phyloP scores from a whole-genome alignment of 2,329 filamentous ascomycete species.

The Pseudogymnoascus sp. region DNA sequence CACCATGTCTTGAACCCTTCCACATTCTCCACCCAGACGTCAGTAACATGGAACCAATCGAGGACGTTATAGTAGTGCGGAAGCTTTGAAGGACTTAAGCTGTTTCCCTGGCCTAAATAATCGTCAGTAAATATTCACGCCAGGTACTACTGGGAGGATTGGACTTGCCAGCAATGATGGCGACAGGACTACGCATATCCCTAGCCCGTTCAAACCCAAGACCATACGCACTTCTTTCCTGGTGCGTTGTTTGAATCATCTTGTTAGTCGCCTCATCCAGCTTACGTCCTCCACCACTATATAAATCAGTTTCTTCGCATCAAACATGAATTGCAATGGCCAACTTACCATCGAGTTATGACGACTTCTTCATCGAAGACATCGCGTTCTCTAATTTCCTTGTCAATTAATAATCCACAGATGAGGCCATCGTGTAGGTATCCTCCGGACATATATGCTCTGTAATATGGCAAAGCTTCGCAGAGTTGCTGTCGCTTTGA shows the following conservation, averaged over 20 bases:
- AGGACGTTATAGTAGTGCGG: slow-evolving; percentile 58
- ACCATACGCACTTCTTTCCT: slow-evolving; percentile 33
- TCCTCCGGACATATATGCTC: slow-evolving; percentile 51
- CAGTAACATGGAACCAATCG: slow-evolving; percentile 60
- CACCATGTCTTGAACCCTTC: slow-evolving; percentile 36
- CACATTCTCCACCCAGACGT: slow-evolving; percentile 59
- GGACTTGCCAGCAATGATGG: slow-evolving; percentile 45
- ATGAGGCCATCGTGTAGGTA: slow-evolving; percentile 46
- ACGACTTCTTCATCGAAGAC: slow-evolving; percentile 54
- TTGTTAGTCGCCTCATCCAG: slow-evolving; percentile 38
- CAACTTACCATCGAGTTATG: slow-evolving; percentile 53
- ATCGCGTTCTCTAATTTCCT: slow-evolving; percentile 45
- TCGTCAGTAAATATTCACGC: slow-evolving; percentile 14
- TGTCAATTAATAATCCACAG: slow-evolving; percentile 53
- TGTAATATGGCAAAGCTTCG: slow-evolving; percentile 57
- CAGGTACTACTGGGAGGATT: background rate
- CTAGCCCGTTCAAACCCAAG: slow-evolving; percentile 41
- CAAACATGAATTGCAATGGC: background rate
- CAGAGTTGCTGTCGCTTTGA: slow-evolving; percentile 52
- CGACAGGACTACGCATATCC: slow-evolving; percentile 42
- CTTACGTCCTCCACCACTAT: slow-evolving; percentile 47
- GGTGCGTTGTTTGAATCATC: slow-evolving; percentile 41
- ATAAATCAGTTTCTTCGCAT: slow-evolving; percentile 16
- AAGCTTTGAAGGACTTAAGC: slow-evolving; percentile 40
- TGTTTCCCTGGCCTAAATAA: slow-evolving; percentile 43